Evolutionary conservation across 1,139 yeast genomes (phyloP), one percentile per base, ranked within the genome.

Genomic region (Pichia sp.): DNA sequence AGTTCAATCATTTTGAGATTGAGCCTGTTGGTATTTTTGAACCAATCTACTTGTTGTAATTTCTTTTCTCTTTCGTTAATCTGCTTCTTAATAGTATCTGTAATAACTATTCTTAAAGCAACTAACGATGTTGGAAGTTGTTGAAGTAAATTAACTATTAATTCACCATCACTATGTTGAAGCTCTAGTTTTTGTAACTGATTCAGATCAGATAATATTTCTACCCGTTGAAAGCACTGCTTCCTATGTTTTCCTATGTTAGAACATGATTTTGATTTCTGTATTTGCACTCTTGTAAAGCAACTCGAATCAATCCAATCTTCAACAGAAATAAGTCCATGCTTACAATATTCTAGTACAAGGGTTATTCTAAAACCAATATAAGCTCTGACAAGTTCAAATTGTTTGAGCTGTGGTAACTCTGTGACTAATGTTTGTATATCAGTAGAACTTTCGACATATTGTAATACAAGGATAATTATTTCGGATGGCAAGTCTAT

Each of bases 1-100:
- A 39, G 32, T 4, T 42, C 39, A 5, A 42, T 21, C 45, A 42
- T 30, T 26, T 39, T 39, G 8, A 42, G 19, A 23, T 18, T 24
- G 14, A 28, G n/a, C n/a, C n/a, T n/a, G n/a, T n/a, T n/a, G n/a
- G n/a, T n/a, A n/a, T n/a, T n/a, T n/a, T n/a, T n/a, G n/a, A n/a
- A n/a, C n/a, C n/a, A n/a, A n/a, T n/a, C n/a, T n/a, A n/a, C n/a
- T n/a, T n/a, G n/a, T n/a, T n/a, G n/a, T n/a, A n/a, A n/a, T n/a
- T n/a, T n/a, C n/a, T n/a, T n/a, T n/a, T n/a, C n/a, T n/a, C n/a
- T n/a, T n/a, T n/a, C n/a, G n/a, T n/a, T n/a, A n/a, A n/a, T n/a
- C n/a, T n/a, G n/a, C n/a, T n/a, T n/a, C n/a, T 9, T 15, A 35
- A 17, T n/a, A 7, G n/a, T 10, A n/a, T 11, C 25, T 24, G 28